Base-by-base conservation (phyloP, 2,329 filamentous ascomycete species). In the Didymosphaeria variabile region DNA sequence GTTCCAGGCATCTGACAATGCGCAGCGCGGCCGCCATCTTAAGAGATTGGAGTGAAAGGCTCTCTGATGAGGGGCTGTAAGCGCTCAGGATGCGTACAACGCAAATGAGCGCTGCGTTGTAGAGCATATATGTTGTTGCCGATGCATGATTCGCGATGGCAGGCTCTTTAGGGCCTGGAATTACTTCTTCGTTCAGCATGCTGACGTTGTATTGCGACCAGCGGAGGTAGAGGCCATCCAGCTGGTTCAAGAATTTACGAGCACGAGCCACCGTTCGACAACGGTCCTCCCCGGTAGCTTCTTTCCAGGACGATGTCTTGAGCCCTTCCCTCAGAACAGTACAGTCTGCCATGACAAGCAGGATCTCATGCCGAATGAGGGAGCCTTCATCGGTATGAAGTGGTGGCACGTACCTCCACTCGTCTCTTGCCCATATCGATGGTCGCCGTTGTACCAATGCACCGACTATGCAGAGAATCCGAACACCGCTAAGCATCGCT, bases 111-210 rank as follows among this genome's bases (percentile, higher is more conserved):
- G 67, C 66, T 2, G 67, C 63, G 26, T 73, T 63, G 55, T 73
- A 75, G 2, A 75, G 63, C 63, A 74, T 67, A 31, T 68, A 67
- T 34, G 63, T 63, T 2, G 67, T 72, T 12, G 68, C 69, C 1
- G 67, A 69, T 10, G 59, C 36, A 36, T 68, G 61, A 44, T 70
- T 69, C 2, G 70, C 61, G 42, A 72, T 60, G 13, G 52, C 58
- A 0, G 71, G 34, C 34, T 67, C 61, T 34, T 57, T 59, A 9
- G 62, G 42, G 2, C 51, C 34, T 10, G 65, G 34, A 2, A 50
- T 36, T 21, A 49, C 55, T 3, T 40, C 23, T 9, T 55, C 34
- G 12, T 59, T 42, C 5, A 65, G 5, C 53, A 65, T 61, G 2
- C 49, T 58, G n/a, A 58, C 59, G 29, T 74, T 73, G 23, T 67